A percentile compares a stretch with the other conserved stretches of the same genome.
These are phyloP conservation scores for Euphorbia celastroides DNA, from an alignment of 441 rosid genomes.

Conservation along the genomic window DNA sequence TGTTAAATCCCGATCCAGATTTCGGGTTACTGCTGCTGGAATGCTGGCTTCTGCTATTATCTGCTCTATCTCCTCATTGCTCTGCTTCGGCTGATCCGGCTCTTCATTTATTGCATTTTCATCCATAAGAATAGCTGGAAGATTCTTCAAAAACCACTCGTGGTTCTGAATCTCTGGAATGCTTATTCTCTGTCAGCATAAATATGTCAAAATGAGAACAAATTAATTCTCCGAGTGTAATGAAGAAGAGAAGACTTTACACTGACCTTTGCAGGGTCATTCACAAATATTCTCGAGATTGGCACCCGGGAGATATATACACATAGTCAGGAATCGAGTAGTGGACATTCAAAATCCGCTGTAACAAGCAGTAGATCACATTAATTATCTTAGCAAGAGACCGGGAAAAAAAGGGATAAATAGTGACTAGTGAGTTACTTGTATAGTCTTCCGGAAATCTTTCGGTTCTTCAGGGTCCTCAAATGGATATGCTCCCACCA, in stretches of 20 bases:
- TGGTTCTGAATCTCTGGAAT: conserved; percentile 81
- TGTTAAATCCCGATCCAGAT: conserved; percentile 57
- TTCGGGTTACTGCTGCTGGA: conserved; percentile 67
- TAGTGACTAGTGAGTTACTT: conserved; percentile 54
- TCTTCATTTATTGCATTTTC: conserved; percentile 59
- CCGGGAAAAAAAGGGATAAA: background rate
- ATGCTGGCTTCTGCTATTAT: conserved; percentile 88
- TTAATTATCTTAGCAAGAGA: conserved; percentile 11
- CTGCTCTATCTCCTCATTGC: conserved; percentile 91
- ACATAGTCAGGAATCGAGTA: conserved; percentile 94
- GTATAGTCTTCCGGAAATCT: conserved; percentile 87
- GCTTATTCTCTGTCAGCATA: conserved; percentile 70
- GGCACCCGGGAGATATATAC: conserved; percentile 87
- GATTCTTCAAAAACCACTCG: conserved; percentile 91
- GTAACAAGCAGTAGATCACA: conserved; percentile 23
- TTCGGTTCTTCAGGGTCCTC: conserved; percentile 98
- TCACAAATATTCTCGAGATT: conserved; percentile 87
- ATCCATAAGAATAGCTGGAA: conserved; percentile 76
- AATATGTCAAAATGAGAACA: conserved; percentile 1
- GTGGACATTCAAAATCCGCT: conserved; percentile 93
- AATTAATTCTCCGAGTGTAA: too few species aligned
- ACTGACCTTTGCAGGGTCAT: conserved; percentile 80
- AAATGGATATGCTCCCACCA: conserved; percentile 97
- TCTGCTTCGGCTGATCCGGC: conserved; percentile 82
- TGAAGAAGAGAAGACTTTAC: background rate